These are phyloP conservation scores for Bipolaris victoriae DNA, from an alignment of 2,329 filamentous ascomycete species.

Conservation along the genomic window DNA sequence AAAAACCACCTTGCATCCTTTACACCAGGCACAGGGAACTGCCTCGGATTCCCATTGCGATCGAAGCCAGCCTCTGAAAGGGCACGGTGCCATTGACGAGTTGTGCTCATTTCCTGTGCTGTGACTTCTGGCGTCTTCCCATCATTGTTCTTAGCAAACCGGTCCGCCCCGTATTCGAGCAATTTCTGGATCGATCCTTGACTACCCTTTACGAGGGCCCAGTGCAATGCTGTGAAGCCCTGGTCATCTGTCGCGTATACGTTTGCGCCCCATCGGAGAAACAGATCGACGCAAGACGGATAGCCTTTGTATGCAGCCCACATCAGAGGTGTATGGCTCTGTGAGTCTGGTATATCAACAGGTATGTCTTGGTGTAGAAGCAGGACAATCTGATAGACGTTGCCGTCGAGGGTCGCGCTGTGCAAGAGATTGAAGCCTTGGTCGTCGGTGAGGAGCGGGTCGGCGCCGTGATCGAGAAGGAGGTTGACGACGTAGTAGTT, in stretches of 20 bases:
- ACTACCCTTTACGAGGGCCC: conserved; percentile 93
- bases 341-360: conserved; percentile 86
- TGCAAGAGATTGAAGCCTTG: conserved; percentile 99
- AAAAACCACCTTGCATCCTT: conserved; percentile 81
- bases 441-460: conserved; percentile 88
- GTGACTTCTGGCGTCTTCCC: conserved; percentile 90
- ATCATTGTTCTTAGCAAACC: conserved; percentile 85
- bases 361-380: conserved; percentile 94
- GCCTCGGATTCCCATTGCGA: conserved; percentile 73
- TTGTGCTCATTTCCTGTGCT: conserved; percentile 88
- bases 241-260: conserved; percentile 90
- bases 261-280: conserved; percentile 92
- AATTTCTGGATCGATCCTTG: conserved; percentile 89
- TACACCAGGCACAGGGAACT: conserved; percentile 76
- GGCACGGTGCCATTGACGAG: conserved; percentile 79
- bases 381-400: conserved; percentile 85
- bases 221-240: conserved; percentile 93
- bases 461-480: conserved; percentile 86
- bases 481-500: conserved; percentile 97
- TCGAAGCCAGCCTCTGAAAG: conserved; percentile 85
- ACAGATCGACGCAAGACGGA: conserved; percentile 87
- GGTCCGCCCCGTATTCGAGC: conserved; percentile 92
- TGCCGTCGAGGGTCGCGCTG: conserved; percentile 95
- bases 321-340: conserved; percentile 94
- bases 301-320: conserved; percentile 99